These are phyloP conservation scores for Pluteus cervinus DNA, from an alignment of 768 basidiomycete species.

Conservation along the genomic window DNA sequence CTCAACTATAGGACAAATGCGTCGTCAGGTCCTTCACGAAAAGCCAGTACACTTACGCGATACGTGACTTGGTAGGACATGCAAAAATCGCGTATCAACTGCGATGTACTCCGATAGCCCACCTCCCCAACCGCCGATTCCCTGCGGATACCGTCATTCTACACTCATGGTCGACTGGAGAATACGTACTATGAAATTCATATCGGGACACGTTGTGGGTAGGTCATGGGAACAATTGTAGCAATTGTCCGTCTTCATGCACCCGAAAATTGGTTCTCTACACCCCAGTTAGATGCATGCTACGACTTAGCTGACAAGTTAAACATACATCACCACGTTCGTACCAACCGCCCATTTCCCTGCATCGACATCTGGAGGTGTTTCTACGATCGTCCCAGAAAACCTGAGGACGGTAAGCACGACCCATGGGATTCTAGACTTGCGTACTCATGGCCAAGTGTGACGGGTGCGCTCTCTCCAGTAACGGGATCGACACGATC, in stretches of 20 bases:
- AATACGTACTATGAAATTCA: constrained; percentile 29
- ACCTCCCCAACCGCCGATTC: constrained; percentile 32
- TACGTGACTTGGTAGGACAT: constrained; percentile 30
- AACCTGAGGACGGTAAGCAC: constrained; percentile 15
- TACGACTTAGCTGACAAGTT: constrained; percentile 2
- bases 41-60: constrained; percentile 22
- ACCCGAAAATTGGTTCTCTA: constrained; percentile 39
- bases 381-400: constrained; percentile 26
- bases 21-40: background rate
- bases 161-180: background rate
- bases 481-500: constrained; percentile 29
- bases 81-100: constrained; percentile 27
- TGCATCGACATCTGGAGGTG: constrained; percentile 27
- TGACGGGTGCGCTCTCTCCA: constrained; percentile 32
- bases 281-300: background rate
- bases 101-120: constrained; percentile 38
- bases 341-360: constrained; percentile 27
- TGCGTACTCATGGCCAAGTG: constrained; percentile 40
- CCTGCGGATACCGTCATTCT: constrained; percentile 18
- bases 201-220: constrained; percentile 26
- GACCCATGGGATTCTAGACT: background rate
- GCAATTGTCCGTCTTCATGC: constrained; percentile 27
- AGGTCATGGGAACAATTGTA: constrained; percentile 23
- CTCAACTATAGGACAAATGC: constrained; percentile 28
- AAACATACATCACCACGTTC: constrained; percentile 25